A percentile compares a stretch with the other conserved stretches of the same genome.
Evolutionary conservation across 345 rosid species (phyloP).

Genomic region (Rhizophora apiculata): DNA sequence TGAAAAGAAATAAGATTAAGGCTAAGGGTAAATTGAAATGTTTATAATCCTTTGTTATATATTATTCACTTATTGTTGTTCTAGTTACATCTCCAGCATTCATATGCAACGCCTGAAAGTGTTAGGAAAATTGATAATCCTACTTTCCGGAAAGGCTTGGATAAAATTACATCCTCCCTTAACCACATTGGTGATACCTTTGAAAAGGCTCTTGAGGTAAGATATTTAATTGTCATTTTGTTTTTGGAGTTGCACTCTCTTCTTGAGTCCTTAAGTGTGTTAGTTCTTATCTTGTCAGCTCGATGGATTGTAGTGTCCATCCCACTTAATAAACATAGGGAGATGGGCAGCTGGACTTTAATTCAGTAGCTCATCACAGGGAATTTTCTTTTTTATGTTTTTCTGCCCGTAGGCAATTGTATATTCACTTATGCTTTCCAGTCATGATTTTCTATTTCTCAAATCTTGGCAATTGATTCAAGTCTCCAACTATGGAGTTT

Average conservation of each 20-base stretch:
- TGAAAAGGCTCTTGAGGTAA: constrained; percentile 84
- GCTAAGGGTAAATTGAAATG: background rate
- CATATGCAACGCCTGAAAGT: constrained; percentile 38
- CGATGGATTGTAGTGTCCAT: background rate
- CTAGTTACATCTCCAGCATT: constrained; percentile 22
- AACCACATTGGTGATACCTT: constrained; percentile 84
- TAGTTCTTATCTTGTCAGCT: background rate
- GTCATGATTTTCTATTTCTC: background rate
- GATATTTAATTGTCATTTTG: background rate
- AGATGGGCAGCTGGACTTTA: too few relatives aligned
- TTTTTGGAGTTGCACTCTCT: background rate
- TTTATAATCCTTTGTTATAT: too few relatives aligned
- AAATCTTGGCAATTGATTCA: background rate
- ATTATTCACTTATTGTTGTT: too few relatives aligned
- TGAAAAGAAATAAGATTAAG: background rate
- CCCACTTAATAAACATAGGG: too few relatives aligned
- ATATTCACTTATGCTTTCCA: background rate
- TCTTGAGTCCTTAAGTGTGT: background rate
- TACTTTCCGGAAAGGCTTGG: constrained; percentile 63
- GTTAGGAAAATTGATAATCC: constrained; percentile 62
- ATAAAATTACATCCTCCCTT: constrained; percentile 63
- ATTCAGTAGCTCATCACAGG: too few relatives aligned
- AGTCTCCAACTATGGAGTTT: background rate
- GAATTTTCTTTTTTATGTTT: too few relatives aligned
- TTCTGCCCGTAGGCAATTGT: too few relatives aligned